These are phyloP conservation scores for Larix kaempferi DNA, from an alignment of 75 land plant species.

Conservation along the genomic window DNA sequence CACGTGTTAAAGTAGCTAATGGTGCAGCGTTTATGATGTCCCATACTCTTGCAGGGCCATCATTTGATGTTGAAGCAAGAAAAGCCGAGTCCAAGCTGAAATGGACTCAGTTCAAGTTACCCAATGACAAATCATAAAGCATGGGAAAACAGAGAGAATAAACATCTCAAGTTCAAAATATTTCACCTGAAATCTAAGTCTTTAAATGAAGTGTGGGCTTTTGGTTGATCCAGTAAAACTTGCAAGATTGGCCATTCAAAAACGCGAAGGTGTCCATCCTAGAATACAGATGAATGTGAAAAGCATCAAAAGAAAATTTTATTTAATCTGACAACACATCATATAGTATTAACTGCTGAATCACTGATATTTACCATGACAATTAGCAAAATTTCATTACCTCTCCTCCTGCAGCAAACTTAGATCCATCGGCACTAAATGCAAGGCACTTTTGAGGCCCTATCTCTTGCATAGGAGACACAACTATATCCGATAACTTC, in stretches of 20 bases:
- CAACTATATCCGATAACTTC: conserved; percentile 39
- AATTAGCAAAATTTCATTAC: conserved; percentile 27
- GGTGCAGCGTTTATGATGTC: conserved; percentile 55
- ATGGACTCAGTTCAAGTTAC: not conserved
- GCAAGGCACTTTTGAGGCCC: conserved; percentile 69
- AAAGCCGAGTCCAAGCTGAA: conserved; percentile 85
- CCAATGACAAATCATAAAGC: not conserved
- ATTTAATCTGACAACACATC: not conserved
- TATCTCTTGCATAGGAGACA: conserved; percentile 46
- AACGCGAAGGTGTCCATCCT: conserved; percentile 96
- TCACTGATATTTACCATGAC: not conserved
- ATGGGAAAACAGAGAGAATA: not conserved
- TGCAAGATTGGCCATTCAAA: conserved; percentile 88
- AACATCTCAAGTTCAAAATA: not conserved
- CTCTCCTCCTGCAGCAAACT: conserved; percentile 78
- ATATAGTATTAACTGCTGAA: not conserved
- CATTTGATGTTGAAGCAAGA: conserved; percentile 80
- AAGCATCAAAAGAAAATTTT: not conserved
- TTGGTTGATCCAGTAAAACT: conserved; percentile 75
- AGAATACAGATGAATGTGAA: not conserved
- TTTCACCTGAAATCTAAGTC: conserved; percentile 89
- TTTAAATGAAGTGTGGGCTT: conserved; percentile 67
- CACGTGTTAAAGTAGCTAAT: conserved; percentile 46
- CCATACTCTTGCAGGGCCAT: conserved; percentile 92
- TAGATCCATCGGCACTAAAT: conserved; percentile 86